Conservation (phyloP, 768 basidiomycete species). For the Nevesoporus exiguus region DNA sequence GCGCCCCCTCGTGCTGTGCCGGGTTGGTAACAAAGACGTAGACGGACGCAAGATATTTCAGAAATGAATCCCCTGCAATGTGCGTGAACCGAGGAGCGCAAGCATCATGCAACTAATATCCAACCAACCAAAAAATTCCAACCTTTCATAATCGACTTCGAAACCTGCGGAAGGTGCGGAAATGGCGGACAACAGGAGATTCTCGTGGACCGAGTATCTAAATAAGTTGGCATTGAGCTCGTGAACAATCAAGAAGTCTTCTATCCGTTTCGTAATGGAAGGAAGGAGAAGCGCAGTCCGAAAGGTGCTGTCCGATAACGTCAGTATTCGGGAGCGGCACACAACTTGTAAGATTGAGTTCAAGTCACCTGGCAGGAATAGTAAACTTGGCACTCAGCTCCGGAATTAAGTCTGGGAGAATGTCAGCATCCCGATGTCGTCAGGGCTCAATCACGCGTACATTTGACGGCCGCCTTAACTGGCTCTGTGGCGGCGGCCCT, state of each 20-base stretch:
- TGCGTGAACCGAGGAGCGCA: conserved; percentile 23
- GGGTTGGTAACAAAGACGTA: conserved; percentile 74
- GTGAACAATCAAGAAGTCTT: conserved; percentile 71
- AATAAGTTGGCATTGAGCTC: conserved; percentile 75
- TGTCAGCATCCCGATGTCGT: conserved; percentile 25
- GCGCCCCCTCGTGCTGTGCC: conserved; percentile 55
- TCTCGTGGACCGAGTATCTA: conserved; percentile 55
- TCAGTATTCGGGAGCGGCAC: conserved; percentile 21
- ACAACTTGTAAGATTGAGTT: conserved; percentile 19
- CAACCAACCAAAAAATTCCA: conserved; percentile 80
- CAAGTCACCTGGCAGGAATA: conserved; percentile 62
- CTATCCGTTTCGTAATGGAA: conserved; percentile 67
- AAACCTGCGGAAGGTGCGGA: conserved; percentile 66
- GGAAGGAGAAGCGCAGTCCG: conserved; percentile 70
- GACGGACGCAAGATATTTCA: conserved; percentile 74
- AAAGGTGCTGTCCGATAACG: conserved; percentile 47
- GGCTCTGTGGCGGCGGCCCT: conserved; percentile 36
- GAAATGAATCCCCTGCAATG: conserved; percentile 65
- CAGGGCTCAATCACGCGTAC: conserved; percentile 39
- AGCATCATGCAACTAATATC: conserved; percentile 13
- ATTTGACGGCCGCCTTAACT: conserved; percentile 50
- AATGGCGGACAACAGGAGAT: conserved; percentile 60
- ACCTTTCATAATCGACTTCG: conserved; percentile 78
- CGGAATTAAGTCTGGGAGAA: conserved; percentile 69
- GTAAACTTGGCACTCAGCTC: conserved; percentile 73